phyloP scores from a whole-genome alignment of 805 yeast genomes.

The Metschnikowia lochheadii region DNA sequence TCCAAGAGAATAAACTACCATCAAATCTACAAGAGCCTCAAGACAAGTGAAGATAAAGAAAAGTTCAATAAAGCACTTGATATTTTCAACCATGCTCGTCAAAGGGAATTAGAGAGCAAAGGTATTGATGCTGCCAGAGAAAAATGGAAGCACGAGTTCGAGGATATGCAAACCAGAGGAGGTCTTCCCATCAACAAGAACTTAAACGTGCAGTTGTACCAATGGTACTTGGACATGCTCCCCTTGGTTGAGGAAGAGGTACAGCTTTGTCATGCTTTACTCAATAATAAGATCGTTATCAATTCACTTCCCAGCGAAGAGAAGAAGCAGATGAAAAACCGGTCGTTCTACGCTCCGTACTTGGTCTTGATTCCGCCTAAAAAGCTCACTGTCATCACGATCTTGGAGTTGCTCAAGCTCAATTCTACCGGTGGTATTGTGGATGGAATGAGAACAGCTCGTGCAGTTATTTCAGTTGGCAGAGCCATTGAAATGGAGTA shows the following conservation, averaged over 20 bases:
- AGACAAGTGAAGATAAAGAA: constrained; percentile 38
- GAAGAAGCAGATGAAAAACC: constrained; percentile 33
- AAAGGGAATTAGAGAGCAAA: constrained; percentile 66
- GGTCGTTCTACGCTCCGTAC: constrained; percentile 72
- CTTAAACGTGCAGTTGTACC: constrained; percentile 72
- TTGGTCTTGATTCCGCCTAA: constrained; percentile 69
- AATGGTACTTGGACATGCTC: constrained; percentile 74
- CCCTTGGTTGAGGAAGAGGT: constrained; percentile 71
- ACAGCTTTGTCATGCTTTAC: constrained; percentile 46
- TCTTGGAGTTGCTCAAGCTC: constrained; percentile 72
- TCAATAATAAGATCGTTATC: constrained; percentile 23
- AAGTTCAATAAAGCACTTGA: constrained; percentile 67
- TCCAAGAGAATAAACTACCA: constrained; percentile 57
- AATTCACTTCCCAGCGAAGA: constrained; percentile 8
- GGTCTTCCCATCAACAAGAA: constrained; percentile 51
- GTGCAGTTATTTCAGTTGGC: constrained; percentile 78
- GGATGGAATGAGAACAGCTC: constrained; percentile 81
- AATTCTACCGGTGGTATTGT: constrained; percentile 70
- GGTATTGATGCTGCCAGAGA: constrained; percentile 83
- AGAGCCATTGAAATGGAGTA: constrained; percentile 82
- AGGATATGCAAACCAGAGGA: constrained; percentile 58
- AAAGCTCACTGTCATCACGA: constrained; percentile 78
- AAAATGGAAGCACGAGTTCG: constrained; percentile 84
- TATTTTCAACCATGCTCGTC: constrained; percentile 69
- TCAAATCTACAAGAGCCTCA: constrained; percentile 54